phyloP scores from a whole-genome alignment of 2,329 filamentous ascomycete species.

The Botrytis aclada region DNA sequence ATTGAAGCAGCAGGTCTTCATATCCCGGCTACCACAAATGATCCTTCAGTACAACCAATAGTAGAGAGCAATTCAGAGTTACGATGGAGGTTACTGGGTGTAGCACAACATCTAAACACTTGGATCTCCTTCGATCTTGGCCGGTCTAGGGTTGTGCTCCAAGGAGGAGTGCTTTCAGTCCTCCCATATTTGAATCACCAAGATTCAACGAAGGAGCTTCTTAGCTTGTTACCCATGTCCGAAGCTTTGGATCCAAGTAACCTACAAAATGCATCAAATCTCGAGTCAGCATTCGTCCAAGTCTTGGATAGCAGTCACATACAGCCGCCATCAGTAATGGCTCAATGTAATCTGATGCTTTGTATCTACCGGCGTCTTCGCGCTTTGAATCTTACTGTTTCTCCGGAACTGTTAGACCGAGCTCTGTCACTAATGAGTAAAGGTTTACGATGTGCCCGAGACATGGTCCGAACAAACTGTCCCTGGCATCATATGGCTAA shows the following conservation, averaged over 20 bases:
- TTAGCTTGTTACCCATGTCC: conserved; percentile 12
- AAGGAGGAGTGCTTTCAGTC: background rate
- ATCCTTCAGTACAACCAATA: background rate
- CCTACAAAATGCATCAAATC: background rate
- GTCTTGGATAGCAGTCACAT: conserved; percentile 1
- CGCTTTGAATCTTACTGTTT: background rate
- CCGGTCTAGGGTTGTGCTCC: conserved; percentile 7
- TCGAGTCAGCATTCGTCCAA: conserved; percentile 1
- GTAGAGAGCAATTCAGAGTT: conserved; percentile 3
- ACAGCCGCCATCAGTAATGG: conserved; percentile 9
- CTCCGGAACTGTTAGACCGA: background rate
- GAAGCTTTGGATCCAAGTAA: conserved; percentile 16
- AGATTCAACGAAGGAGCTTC: conserved; percentile 17
- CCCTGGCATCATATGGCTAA: conserved; percentile 24
- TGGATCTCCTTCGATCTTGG: conserved; percentile 18
- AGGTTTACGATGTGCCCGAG: conserved; percentile 5
- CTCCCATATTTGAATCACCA: background rate
- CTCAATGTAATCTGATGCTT: conserved; percentile 15
- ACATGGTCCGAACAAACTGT: background rate
- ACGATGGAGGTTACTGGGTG: conserved; percentile 11
- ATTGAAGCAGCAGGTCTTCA: conserved; percentile 33
- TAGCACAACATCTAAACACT: conserved; percentile 15
- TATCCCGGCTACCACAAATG: conserved; percentile 22
- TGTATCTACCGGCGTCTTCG: conserved; percentile 16
- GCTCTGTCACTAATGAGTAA: background rate